Conservation (phyloP, 1,139 yeast genomes). For the Yamadazyma kanchanaburiensis region DNA sequence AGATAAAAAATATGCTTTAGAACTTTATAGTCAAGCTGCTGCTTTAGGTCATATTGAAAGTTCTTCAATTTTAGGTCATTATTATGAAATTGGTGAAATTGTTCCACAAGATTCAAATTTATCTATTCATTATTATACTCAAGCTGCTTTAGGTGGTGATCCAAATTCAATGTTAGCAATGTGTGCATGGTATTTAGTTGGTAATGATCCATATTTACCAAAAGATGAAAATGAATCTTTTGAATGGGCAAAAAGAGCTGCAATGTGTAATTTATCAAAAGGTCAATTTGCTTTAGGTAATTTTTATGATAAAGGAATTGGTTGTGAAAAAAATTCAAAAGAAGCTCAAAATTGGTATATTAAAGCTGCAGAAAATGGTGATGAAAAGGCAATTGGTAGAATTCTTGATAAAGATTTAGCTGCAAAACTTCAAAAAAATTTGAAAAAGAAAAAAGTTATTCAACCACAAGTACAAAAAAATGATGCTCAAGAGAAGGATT, state of each 20-base stretch:
- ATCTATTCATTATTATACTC: conserved; percentile 88
- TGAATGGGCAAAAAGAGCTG: conserved; percentile 92
- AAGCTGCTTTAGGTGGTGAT: conserved; percentile 87
- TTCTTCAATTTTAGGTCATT: conserved; percentile 74
- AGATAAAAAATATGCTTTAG: conserved; percentile 81
- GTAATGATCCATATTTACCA: conserved; percentile 77
- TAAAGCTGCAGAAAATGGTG: conserved; percentile 72
- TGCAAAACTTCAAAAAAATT: conserved; percentile 26
- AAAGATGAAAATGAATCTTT: conserved; percentile 84
- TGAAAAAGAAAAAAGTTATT: conserved; percentile 20
- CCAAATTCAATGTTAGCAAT: conserved; percentile 86
- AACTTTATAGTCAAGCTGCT: conserved; percentile 84
- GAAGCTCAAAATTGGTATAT: conserved; percentile 75
- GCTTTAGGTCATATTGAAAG: conserved; percentile 83
- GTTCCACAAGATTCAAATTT: conserved; percentile 82
- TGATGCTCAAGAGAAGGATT: conserved; percentile 39
- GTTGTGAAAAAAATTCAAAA: conserved; percentile 58
- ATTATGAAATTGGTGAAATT: conserved; percentile 79
- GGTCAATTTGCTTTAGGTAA: conserved; percentile 88
- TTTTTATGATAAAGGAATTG: conserved; percentile 84
- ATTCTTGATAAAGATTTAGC: conserved; percentile 31
- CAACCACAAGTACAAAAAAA: conserved; percentile 2
- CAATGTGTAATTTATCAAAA: conserved; percentile 66
- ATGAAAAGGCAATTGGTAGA: conserved; percentile 55
- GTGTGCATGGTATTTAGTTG: conserved; percentile 96